Conservation (phyloP, 2,329 filamentous ascomycete genomes). For the Scedosporium dehoogii region DNA sequence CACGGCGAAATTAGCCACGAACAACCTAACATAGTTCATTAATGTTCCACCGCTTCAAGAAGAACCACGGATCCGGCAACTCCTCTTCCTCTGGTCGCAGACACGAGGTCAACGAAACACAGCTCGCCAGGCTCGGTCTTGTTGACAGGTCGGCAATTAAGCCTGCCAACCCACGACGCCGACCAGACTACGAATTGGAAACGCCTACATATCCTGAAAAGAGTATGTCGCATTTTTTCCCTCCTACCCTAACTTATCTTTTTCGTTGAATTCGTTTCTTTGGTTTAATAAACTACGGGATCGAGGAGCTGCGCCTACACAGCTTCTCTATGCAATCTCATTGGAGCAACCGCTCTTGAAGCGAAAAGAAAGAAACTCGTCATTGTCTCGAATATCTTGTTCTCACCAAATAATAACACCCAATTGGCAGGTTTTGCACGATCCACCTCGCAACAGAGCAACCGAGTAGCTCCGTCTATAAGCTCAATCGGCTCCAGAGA, state of each 20-base stretch:
- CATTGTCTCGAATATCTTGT: not conserved
- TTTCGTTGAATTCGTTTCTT: not conserved
- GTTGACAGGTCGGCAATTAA: conserved; percentile 1
- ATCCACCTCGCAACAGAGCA: not conserved
- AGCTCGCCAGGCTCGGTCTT: conserved; percentile 6
- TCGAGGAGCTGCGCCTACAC: no score
- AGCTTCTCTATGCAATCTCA: no score
- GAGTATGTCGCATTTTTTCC: conserved; percentile 20
- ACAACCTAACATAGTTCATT: not conserved
- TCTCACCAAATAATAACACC: not conserved
- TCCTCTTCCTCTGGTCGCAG: conserved; percentile 1
- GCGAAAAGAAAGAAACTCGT: no score
- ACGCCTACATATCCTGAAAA: conserved; percentile 28
- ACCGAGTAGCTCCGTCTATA: not conserved
- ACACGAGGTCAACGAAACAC: not conserved
- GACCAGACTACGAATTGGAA: conserved; percentile 14
- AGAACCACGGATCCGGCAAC: not conserved
- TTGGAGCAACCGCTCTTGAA: no score
- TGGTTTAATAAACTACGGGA: not conserved
- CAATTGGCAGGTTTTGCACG: not conserved
- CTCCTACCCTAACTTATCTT: not conserved
- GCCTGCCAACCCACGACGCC: conserved; percentile 9
- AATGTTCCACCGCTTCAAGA: conserved; percentile 2
- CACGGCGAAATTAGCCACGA: not conserved
- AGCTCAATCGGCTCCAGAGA: not conserved